These are phyloP conservation scores for Cordyceps farinosa DNA, from an alignment of 2,329 filamentous ascomycete genomes.

Conservation along the genomic window DNA sequence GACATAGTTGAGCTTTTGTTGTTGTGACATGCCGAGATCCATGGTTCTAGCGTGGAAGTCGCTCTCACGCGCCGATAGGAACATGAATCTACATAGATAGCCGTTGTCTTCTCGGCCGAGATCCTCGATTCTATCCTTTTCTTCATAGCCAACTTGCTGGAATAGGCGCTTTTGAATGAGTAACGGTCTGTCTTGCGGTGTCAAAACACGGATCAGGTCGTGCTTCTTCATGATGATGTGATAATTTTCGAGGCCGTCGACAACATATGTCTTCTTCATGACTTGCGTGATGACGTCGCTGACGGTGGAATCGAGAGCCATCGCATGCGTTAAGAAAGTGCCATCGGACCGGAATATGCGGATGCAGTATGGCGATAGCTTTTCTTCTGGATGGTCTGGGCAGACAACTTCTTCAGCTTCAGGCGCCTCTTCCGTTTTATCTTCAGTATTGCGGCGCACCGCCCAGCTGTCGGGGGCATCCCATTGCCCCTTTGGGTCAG, in stretches of 20 bases:
- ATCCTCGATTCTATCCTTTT: constrained; percentile 83
- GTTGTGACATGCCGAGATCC: constrained; percentile 76
- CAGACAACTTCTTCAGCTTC: constrained; percentile 68
- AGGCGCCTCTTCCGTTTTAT: constrained; percentile 51
- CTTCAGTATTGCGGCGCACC: constrained; percentile 70
- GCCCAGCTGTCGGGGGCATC: constrained; percentile 97
- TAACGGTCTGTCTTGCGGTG: constrained; percentile 74
- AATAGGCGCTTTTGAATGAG: constrained; percentile 88
- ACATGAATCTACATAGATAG: constrained; percentile 93
- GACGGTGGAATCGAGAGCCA: constrained; percentile 78
- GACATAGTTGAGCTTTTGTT: constrained; percentile 90
- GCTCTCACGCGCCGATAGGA: constrained; percentile 83
- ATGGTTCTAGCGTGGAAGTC: constrained; percentile 66
- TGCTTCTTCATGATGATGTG: constrained; percentile 95
- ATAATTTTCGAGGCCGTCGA: constrained; percentile 88
- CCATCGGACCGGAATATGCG: constrained; percentile 91
- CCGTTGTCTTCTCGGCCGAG: constrained; percentile 96
- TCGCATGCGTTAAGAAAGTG: constrained; percentile 89
- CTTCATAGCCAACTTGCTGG: constrained; percentile 87
- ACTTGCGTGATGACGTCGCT: constrained; percentile 84
- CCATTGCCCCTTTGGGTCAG: constrained; percentile 63
- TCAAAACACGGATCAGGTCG: constrained; percentile 78
- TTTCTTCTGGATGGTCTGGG: constrained; percentile 68
- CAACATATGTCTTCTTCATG: constrained; percentile 89
- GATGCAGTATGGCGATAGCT: constrained; percentile 78